A percentile compares a stretch with the other conserved stretches of the same genome.
phyloP scores from a whole-genome alignment of 2,329 filamentous ascomycete species.

The Fusarium palustre region DNA sequence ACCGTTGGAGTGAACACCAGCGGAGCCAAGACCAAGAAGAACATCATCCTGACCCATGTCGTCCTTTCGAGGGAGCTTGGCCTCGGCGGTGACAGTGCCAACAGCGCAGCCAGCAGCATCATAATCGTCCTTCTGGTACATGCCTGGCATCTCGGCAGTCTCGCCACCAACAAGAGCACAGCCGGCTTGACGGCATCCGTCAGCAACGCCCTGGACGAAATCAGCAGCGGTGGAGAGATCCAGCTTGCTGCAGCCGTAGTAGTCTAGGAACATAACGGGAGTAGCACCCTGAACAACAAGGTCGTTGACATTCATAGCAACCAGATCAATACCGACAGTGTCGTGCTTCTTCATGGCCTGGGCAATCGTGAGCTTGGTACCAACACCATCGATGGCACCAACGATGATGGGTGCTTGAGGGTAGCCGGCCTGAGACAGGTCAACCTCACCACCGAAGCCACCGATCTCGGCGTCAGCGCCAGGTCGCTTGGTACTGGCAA shows the following conservation, averaged over 20 bases:
- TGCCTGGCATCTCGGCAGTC: slow-evolving; percentile 97
- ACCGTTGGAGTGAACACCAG: slow-evolving; percentile 93
- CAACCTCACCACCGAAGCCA: slow-evolving; percentile 82
- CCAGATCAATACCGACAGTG: slow-evolving; percentile 95
- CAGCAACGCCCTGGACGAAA: slow-evolving; percentile 92
- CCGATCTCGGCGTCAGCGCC: slow-evolving; percentile 95
- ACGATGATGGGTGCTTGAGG: slow-evolving; percentile 82
- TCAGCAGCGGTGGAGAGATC: slow-evolving; percentile 80
- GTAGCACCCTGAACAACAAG: slow-evolving; percentile 95
- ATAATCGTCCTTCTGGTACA: slow-evolving; percentile 90
- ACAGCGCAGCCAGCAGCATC: slow-evolving; percentile 92
- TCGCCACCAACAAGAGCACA: slow-evolving; percentile 97
- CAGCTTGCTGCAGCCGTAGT: slow-evolving; percentile 93
- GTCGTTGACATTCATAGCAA: slow-evolving; percentile 99
- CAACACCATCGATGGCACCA: slow-evolving; percentile 95
- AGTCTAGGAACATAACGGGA: slow-evolving; percentile 96
- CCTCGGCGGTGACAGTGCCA: slow-evolving; percentile 78
- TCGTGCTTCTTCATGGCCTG: slow-evolving; percentile 90
- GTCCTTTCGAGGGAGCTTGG: slow-evolving; percentile 79
- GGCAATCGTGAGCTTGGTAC: slow-evolving; percentile 96
- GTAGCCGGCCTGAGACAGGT: slow-evolving; percentile 78
- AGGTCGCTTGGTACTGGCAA: slow-evolving; percentile 84
- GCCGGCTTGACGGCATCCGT: slow-evolving; percentile 84
- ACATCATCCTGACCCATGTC: slow-evolving; percentile 86
- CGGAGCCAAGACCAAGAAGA: slow-evolving; percentile 85